These are phyloP conservation scores for Coemansia sp. DNA, from an alignment of 192 early-diverging fungal genomes.

Conservation along the genomic window DNA sequence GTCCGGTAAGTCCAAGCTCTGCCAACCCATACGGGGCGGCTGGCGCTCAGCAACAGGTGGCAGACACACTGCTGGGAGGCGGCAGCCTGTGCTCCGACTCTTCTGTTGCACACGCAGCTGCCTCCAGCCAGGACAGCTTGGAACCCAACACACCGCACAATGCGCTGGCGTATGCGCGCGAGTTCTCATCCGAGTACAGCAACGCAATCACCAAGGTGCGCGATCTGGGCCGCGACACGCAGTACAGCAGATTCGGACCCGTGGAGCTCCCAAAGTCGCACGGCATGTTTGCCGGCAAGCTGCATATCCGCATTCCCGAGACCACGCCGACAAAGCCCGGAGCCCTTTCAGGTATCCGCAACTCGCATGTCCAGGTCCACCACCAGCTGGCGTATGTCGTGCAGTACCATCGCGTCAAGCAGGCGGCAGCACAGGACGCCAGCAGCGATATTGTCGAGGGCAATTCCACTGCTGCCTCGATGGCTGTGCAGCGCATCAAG, in stretches of 20 bases:
- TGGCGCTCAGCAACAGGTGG: background rate
- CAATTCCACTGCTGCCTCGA: background rate
- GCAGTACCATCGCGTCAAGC: constrained; percentile 19
- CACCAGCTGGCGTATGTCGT: constrained; percentile 49
- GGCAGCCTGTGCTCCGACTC: background rate
- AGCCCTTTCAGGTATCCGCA: constrained; percentile 26
- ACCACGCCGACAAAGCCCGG: background rate
- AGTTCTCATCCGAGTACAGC: constrained; percentile 24
- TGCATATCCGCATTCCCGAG: constrained; percentile 10
- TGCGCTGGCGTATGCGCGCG: constrained; percentile 29
- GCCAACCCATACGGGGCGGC: background rate
- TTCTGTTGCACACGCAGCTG: background rate
- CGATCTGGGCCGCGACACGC: constrained; percentile 14
- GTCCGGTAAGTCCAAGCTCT: background rate
- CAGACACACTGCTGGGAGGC: background rate
- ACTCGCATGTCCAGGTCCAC: constrained; percentile 50
- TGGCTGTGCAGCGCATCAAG: constrained; percentile 18
- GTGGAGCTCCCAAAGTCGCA: constrained; percentile 8
- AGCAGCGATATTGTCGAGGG: constrained; percentile 1
- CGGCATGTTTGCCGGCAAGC: constrained; percentile 16
- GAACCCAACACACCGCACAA: constrained; percentile 16
- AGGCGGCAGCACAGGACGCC: background rate
- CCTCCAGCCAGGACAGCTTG: constrained; percentile 34
- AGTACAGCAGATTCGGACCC: background rate
- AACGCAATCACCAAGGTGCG: constrained; percentile 36